Percentiles rank a stretch among this genome's conserved stretches.
Evolutionary conservation across 805 yeast species (phyloP).

Genomic region (Helenozyma rhizophorensis): DNA sequence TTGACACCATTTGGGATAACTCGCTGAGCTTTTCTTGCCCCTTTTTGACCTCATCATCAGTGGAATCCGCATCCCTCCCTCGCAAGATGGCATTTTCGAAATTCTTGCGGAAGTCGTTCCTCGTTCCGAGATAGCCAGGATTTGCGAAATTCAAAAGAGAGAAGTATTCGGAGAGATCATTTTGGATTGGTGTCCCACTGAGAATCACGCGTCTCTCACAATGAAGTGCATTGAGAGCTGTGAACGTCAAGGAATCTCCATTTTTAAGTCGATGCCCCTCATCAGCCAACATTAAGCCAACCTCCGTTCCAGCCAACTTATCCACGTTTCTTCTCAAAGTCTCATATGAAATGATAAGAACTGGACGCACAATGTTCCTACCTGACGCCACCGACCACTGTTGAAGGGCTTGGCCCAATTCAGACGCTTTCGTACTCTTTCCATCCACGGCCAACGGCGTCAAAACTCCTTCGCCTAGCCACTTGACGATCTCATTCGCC

Average conservation of each 20-base stretch:
- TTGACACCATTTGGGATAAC: constrained; percentile 72
- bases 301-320: constrained; percentile 66
- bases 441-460: constrained; percentile 93
- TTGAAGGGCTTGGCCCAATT: constrained; percentile 61
- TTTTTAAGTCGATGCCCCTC: constrained; percentile 47
- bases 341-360: constrained; percentile 89
- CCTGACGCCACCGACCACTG: constrained; percentile 90
- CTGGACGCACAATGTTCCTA: constrained; percentile 86
- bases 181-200: constrained; percentile 96
- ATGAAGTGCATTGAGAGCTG: constrained; percentile 75
- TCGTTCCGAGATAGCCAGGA: constrained; percentile 86
- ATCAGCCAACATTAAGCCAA: constrained; percentile 67
- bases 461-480: constrained; percentile 91
- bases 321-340: constrained; percentile 84
- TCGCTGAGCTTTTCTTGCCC: constrained; percentile 71
- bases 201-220: constrained; percentile 87
- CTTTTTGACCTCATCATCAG: constrained; percentile 64
- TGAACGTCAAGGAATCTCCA: constrained; percentile 89
- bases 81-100: constrained; percentile 75
- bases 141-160: constrained; percentile 88
- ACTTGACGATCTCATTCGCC: constrained; percentile 93
- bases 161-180: constrained; percentile 90
- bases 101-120: constrained; percentile 77
- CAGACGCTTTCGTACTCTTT: constrained; percentile 66
- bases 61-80: constrained; percentile 88